Percentiles rank a stretch among this genome's conserved stretches.
Evolutionary conservation across 257 asterid genomes (phyloP).

Genomic region (Plantago elongata): DNA sequence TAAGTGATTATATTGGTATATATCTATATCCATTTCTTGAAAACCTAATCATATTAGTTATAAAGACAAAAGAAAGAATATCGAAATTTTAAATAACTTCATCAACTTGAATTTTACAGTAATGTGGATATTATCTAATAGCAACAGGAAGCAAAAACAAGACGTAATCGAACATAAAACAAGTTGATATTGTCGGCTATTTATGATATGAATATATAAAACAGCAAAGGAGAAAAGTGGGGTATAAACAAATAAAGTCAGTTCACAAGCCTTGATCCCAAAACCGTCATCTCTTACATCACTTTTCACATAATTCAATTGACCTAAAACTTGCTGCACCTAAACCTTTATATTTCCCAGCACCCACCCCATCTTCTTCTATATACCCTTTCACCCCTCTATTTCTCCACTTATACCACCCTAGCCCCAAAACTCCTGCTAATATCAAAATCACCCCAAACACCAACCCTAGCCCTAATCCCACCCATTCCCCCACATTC

Average conservation of each 20-base stretch:
- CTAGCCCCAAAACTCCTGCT: conserved; percentile 41
- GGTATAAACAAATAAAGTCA: conserved; percentile 20
- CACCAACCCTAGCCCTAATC: conserved; percentile 48
- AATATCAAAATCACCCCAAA: conserved; percentile 52
- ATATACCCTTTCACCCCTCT: conserved; percentile 49
- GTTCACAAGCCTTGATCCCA: conserved; percentile 10
- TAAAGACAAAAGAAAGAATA: no score
- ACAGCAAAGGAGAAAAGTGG: background rate
- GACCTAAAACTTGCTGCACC: conserved; percentile 84
- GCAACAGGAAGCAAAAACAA: no score
- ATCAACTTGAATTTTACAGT: no score
- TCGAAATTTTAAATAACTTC: no score
- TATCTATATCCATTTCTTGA: no score
- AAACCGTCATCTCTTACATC: conserved; percentile 61
- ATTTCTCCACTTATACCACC: conserved; percentile 43
- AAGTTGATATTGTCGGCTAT: no score
- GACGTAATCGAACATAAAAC: no score
- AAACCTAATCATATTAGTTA: no score
- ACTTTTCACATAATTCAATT: conserved; percentile 67
- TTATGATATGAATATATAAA: no score
- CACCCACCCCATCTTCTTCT: conserved; percentile 56
- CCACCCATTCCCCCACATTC: conserved; percentile 33
- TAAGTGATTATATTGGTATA: no score
- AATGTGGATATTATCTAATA: no score
- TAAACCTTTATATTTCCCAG: conserved; percentile 84